phyloP scores from a whole-genome alignment of 1,284 basidiomycete genomes.

The Ganoderma sp. region DNA sequence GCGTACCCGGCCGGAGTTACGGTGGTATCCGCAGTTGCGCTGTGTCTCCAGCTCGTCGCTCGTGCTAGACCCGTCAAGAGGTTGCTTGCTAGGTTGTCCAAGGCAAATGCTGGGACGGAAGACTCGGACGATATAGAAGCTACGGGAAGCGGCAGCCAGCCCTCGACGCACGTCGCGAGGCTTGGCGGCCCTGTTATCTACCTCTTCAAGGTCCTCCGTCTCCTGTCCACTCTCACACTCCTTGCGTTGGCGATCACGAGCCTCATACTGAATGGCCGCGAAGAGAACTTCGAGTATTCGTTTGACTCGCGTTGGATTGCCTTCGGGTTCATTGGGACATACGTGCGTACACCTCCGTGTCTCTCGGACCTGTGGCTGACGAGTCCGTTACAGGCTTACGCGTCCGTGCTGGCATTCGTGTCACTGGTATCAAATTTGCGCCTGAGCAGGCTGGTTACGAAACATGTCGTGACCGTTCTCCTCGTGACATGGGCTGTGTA shows the following conservation, averaged over 20 bases:
- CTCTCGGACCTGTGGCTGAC: constrained; percentile 27
- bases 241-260: constrained; percentile 37
- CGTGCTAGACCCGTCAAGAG: constrained; percentile 19
- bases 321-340: constrained; percentile 44
- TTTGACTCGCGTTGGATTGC: constrained; percentile 35
- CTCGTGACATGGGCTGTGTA: constrained; percentile 42
- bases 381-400: constrained; percentile 43
- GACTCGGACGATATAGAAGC: constrained; percentile 24
- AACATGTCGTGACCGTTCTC: constrained; percentile 31
- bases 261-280: constrained; percentile 16
- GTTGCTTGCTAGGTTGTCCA: constrained; percentile 18
- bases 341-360: constrained; percentile 36
- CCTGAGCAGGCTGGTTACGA: constrained; percentile 21
- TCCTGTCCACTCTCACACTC: constrained; percentile 35
- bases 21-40: constrained; percentile 18
- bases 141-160: constrained; percentile 4
- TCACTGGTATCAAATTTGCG: constrained; percentile 26
- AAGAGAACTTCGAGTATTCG: constrained; percentile 27
- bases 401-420: constrained; percentile 33
- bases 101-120: constrained; percentile 2
- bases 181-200: constrained; percentile 40
- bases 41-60: constrained; percentile 25
- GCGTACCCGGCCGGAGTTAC: constrained; percentile 20
- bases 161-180: constrained; percentile 28
- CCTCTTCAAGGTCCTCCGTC: constrained; percentile 36